Evolutionary conservation across 768 basidiomycete genomes (phyloP), one percentile per base, ranked within the genome.

Genomic region (Tephrocybe sp.): DNA sequence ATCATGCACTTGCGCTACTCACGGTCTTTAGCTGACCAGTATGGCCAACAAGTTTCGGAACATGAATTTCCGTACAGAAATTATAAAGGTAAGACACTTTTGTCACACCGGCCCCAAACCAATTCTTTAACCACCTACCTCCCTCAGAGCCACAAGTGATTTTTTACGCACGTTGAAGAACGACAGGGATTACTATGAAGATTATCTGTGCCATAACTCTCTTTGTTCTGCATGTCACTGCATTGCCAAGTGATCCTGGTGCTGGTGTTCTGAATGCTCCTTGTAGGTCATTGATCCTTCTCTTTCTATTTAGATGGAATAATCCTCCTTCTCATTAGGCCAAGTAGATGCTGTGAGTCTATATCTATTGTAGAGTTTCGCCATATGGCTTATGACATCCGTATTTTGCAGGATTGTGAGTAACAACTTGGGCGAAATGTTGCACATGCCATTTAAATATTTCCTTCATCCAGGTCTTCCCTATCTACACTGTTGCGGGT

Each of bases 321-420:
- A 6, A 41, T 1, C 3, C 11, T 23, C 8, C 30, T n/a, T 29
- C 9, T 21, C 25, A 13, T 13, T 11, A 49, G 47, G 47, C 19
- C 21, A 49, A 34, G 15, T 33, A 15, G 22, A 49, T 19, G 5
- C 40, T 6, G 47, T 49, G 12, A 49, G 47, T 22, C 29, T 23
- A 4, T 4, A n/a, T 30, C 12, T 30, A 30, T n/a, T 16, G 13
- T 11, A 13, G 22, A 25, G 8, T 4, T 23, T 30, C 6, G 29
- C 12, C 3, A n/a, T 24, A 13, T 36, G 18, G 22, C 12, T 11
- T 6, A 36, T 11, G 19, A 13, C 16, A 10, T 29, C 4, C 7
- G n/a, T 25, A 15, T 36, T 16, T 36, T 15, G 6, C 27, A 50
- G 49, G 49, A 50, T 25, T 50, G 49, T 50, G n/a, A 50, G 49